Percentiles rank a stretch among this genome's conserved stretches.
Conservation (phyloP, 2,329 filamentous ascomycete species). For the Elsinoe australis region DNA sequence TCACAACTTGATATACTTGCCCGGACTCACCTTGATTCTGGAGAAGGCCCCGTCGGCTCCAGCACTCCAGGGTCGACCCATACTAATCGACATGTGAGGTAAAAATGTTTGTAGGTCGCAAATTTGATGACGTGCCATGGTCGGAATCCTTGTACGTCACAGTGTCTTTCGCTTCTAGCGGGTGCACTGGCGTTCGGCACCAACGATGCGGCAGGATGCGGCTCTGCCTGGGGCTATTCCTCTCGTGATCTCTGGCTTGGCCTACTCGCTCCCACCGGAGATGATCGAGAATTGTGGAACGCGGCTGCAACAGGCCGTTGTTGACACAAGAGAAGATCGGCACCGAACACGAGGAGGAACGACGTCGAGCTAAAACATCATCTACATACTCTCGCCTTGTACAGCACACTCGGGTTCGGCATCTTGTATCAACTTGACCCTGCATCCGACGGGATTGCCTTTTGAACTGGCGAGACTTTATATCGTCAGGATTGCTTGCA, state of each 20-base stretch:
- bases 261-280: slow-evolving; percentile 1
- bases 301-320: neutral
- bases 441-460: too few species aligned
- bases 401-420: too few species aligned
- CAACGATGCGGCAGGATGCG: too few species aligned
- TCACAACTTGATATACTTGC: neutral
- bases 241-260: neutral
- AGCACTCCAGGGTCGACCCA: neutral
- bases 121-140: slow-evolving; percentile 10
- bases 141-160: slow-evolving; percentile 1
- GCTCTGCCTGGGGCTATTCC: too few species aligned
- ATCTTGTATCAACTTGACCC: too few species aligned
- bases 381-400: neutral
- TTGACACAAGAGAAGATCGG: neutral
- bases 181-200: too few species aligned
- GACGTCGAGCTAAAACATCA: neutral
- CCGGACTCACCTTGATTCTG: neutral
- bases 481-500: too few species aligned
- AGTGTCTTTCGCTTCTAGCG: too few species aligned
- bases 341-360: neutral
- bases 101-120: neutral
- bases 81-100: slow-evolving; percentile 4
- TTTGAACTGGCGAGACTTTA: too few species aligned
- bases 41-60: neutral
- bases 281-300: neutral